Percentiles rank a stretch among this genome's conserved stretches.
phyloP scores from a whole-genome alignment of 78 protist genomes.

The Anaeramoeba flamelloides region DNA sequence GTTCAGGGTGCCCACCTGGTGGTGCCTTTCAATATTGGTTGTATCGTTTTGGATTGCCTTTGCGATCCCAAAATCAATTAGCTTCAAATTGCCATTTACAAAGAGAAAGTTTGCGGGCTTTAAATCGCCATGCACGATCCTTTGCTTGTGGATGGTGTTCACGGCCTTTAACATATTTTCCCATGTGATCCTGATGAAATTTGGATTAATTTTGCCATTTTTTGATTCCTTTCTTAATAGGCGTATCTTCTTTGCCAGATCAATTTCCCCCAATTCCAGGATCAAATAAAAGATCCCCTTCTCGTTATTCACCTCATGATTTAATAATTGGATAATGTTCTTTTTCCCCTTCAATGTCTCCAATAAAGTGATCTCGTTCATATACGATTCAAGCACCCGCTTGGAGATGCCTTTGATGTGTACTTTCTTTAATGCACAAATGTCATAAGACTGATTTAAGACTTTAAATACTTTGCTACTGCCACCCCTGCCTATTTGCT shows the following conservation, averaged over 20 bases:
- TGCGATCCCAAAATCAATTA: slow-evolving; percentile 94
- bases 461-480: slow-evolving; percentile 28
- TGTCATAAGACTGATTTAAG: not conserved
- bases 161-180: slow-evolving; percentile 67
- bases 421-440: slow-evolving; percentile 41
- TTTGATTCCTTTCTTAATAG: not conserved
- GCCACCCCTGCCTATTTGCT: slow-evolving; percentile 65
- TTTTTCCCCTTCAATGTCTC: slow-evolving; percentile 11
- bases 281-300: slow-evolving; percentile 31
- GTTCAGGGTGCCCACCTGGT: slow-evolving; percentile 75
- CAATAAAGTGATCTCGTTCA: slow-evolving; percentile 61
- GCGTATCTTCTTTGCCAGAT: slow-evolving; percentile 30
- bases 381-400: slow-evolving; percentile 22
- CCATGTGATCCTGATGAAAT: slow-evolving; percentile 54
- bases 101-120: slow-evolving; percentile 87
- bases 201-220: slow-evolving; percentile 17
- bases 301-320: slow-evolving; percentile 29
- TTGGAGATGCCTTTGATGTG: slow-evolving; percentile 11
- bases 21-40: slow-evolving; percentile 55
- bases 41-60: slow-evolving; percentile 39
- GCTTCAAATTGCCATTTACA: slow-evolving; percentile 68
- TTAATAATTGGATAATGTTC: slow-evolving; percentile 42
- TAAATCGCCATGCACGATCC: slow-evolving; percentile 77
- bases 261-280: slow-evolving; percentile 72
- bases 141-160: slow-evolving; percentile 50